A percentile compares a stretch with the other conserved stretches of the same genome.
Conservation (phyloP, 1,139 yeast species). For the Geotrichum citri-aurantii region DNA sequence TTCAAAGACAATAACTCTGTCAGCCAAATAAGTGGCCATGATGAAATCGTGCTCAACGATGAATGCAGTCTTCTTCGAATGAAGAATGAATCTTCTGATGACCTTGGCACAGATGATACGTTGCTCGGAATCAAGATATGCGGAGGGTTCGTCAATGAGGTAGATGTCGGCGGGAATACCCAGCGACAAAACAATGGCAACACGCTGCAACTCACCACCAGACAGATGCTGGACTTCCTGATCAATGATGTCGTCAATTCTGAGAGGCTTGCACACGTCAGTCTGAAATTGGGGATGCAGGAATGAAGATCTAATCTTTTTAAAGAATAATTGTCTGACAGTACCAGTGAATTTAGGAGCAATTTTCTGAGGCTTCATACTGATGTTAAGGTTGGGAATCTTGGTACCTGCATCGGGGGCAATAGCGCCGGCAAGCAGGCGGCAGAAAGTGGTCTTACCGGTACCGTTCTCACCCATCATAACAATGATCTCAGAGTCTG, state of each 20-base stretch:
- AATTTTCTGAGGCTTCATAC: slow-evolving; percentile 98
- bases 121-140: slow-evolving; percentile 97
- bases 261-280: slow-evolving; percentile 93
- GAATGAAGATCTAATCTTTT: slow-evolving; percentile 91
- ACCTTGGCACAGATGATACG: slow-evolving; percentile 99
- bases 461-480: slow-evolving; percentile 99
- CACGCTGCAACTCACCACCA: slow-evolving; percentile 99
- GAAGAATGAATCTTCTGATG: slow-evolving; percentile 91
- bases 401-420: slow-evolving; percentile 74
- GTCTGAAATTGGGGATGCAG: slow-evolving; percentile 97
- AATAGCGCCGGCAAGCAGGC: slow-evolving; percentile 85
- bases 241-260: slow-evolving; percentile 88
- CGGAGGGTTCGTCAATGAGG: slow-evolving; percentile 97
- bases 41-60: slow-evolving; percentile 99
- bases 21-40: slow-evolving; percentile 99
- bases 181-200: slow-evolving; percentile 89
- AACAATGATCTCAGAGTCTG: slow-evolving; percentile 93
- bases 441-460: slow-evolving; percentile 97
- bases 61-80: slow-evolving; percentile 95
- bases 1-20: slow-evolving; percentile 95
- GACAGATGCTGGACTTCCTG: slow-evolving; percentile 96
- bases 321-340: slow-evolving; percentile 92
- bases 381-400: slow-evolving; percentile 83
- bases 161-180: slow-evolving; percentile 96
- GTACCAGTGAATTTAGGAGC: slow-evolving; percentile 98